Percentiles rank a stretch among this genome's conserved stretches.
Evolutionary conservation across 345 rosid genomes (phyloP).

Genomic region (Cochlearia excelsa): DNA sequence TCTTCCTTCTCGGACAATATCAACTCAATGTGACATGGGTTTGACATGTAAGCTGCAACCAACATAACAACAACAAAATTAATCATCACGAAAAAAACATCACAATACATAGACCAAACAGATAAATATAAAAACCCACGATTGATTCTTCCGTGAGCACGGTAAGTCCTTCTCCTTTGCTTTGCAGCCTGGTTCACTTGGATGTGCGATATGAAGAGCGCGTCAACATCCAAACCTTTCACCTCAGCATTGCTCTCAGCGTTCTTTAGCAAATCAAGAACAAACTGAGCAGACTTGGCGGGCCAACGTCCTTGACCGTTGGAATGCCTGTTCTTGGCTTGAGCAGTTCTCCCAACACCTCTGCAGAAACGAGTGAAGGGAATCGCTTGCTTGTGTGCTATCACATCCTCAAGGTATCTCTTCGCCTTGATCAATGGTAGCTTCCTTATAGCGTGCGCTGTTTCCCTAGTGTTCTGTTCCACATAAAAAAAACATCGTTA

Average conservation of each 20-base stretch:
- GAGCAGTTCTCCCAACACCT: slow-evolving; percentile 99
- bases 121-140: slow-evolving; percentile 42
- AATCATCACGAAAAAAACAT: not conserved
- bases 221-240: slow-evolving; percentile 93
- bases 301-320: slow-evolving; percentile 99
- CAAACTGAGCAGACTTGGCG: slow-evolving; percentile 75
- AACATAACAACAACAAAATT: not conserved
- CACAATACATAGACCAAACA: not conserved
- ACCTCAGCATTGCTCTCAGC: slow-evolving; percentile 99
- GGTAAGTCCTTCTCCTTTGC: slow-evolving; percentile 92
- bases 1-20: slow-evolving; percentile 90
- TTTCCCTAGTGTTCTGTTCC: slow-evolving; percentile 81
- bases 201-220: slow-evolving; percentile 76
- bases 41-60: slow-evolving; percentile 84
- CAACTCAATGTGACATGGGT: slow-evolving; percentile 95
- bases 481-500: not conserved
- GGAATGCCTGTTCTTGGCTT: slow-evolving; percentile 94
- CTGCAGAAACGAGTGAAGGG: slow-evolving; percentile 95
- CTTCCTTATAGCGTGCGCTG: slow-evolving; percentile 85
- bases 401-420: slow-evolving; percentile 94
- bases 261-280: slow-evolving; percentile 86
- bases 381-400: slow-evolving; percentile 97
- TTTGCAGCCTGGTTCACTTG: slow-evolving; percentile 97
- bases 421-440: slow-evolving; percentile 84
- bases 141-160: slow-evolving; percentile 97